Evolutionary conservation across 768 basidiomycete genomes (phyloP).

Genomic region (Leccinum uliginosum): DNA sequence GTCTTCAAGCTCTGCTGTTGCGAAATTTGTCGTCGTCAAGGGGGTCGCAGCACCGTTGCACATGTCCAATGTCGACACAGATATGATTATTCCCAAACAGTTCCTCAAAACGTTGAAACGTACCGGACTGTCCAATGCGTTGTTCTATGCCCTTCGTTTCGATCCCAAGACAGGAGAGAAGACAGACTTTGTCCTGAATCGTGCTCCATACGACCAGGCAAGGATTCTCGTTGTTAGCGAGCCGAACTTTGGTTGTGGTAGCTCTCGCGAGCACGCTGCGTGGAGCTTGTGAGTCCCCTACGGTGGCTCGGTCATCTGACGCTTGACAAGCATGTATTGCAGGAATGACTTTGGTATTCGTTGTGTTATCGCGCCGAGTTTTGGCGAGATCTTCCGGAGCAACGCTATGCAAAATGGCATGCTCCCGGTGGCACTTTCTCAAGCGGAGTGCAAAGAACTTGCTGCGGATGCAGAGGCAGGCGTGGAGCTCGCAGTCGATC

Average conservation of each 20-base stretch:
- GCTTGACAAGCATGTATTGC: neutral
- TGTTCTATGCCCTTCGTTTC: conserved; percentile 80
- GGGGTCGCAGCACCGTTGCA: conserved; percentile 78
- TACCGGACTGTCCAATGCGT: conserved; percentile 77
- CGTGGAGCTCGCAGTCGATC: conserved; percentile 75
- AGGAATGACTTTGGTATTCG: conserved; percentile 90
- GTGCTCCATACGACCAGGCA: conserved; percentile 67
- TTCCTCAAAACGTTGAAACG: conserved; percentile 91
- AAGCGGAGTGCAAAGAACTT: conserved; percentile 65
- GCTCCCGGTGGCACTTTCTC: conserved; percentile 72
- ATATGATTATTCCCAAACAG: conserved; percentile 93
- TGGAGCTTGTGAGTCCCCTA: conserved; percentile 66
- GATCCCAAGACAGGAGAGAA: conserved; percentile 74
- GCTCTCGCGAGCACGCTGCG: conserved; percentile 87
- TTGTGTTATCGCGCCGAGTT: conserved; percentile 82
- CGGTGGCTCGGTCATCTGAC: neutral
- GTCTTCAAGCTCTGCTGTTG: conserved; percentile 43
- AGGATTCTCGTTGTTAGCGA: conserved; percentile 82
- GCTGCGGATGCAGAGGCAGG: conserved; percentile 75
- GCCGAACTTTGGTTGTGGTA: conserved; percentile 88
- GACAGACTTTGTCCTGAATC: conserved; percentile 83
- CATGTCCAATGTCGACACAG: conserved; percentile 86
- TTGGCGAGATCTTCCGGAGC: conserved; percentile 87
- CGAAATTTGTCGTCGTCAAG: conserved; percentile 65
- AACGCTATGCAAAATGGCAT: conserved; percentile 94